Percentiles rank a stretch among this genome's conserved stretches.
Conservation (phyloP, 371 early-diverging fungal species). For the Fennellomyces sp. region DNA sequence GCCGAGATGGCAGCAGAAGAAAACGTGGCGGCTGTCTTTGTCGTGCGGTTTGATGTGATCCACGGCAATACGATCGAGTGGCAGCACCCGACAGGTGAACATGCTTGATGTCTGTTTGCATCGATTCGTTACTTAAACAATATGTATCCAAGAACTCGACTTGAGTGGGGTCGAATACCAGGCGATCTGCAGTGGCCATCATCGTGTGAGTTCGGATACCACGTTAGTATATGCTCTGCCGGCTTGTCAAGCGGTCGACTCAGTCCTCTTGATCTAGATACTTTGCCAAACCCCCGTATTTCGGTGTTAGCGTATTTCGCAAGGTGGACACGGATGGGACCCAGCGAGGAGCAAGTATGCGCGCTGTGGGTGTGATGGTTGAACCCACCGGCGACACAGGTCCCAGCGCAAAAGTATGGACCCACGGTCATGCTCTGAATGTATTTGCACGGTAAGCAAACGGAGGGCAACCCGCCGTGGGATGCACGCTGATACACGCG, state of each 20-base stretch:
- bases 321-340: slow-evolving; percentile 32
- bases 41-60: slow-evolving; percentile 59
- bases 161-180: slow-evolving; percentile 61
- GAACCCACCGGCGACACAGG: slow-evolving; percentile 47
- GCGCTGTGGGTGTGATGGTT: slow-evolving; percentile 58
- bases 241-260: not conserved
- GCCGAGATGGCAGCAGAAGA: not conserved
- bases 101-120: not conserved
- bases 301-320: slow-evolving; percentile 56
- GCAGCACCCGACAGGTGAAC: slow-evolving; percentile 54
- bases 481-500: not conserved
- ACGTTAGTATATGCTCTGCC: slow-evolving; percentile 37
- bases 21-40: slow-evolving; percentile 56
- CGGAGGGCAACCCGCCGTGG: too few relatives aligned
- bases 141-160: slow-evolving; percentile 40
- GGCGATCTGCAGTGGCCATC: slow-evolving; percentile 65
- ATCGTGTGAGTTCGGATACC: slow-evolving; percentile 51
- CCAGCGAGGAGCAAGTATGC: slow-evolving; percentile 60
- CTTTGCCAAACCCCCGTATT: slow-evolving; percentile 45
- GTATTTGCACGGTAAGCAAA: not conserved
- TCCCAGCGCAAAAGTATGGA: slow-evolving; percentile 52
- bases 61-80: slow-evolving; percentile 64
- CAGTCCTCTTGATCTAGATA: slow-evolving; percentile 33
- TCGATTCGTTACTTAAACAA: too few relatives aligned
- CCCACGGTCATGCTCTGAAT: slow-evolving; percentile 44